Conservation (phyloP, 768 basidiomycete species). For the Leccinum pellstonianum region DNA sequence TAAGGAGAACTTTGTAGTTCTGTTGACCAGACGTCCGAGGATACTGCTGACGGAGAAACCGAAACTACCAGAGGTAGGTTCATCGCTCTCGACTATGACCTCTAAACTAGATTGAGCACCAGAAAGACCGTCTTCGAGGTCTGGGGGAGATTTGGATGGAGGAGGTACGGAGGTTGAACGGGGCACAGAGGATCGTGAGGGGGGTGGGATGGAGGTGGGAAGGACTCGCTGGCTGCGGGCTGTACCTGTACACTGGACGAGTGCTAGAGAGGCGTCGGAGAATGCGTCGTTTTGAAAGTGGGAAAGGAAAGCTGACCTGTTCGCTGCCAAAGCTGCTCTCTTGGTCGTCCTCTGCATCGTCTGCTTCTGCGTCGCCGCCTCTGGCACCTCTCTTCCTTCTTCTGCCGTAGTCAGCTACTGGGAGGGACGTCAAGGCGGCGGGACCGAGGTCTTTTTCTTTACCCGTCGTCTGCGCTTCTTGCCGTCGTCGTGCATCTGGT, state of each 20-base stretch:
- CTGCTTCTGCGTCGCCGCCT: conserved; percentile 35
- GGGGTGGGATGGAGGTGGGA: conserved; percentile 39
- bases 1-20: conserved; percentile 30
- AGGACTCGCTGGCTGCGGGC: conserved; percentile 37
- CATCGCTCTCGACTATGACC: conserved; percentile 66
- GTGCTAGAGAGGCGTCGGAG: conserved; percentile 19
- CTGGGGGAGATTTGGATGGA: conserved; percentile 23
- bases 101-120: conserved; percentile 54
- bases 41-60: conserved; percentile 48
- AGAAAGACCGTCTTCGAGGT: conserved; percentile 24
- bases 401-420: conserved; percentile 58
- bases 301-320: conserved; percentile 35
- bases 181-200: conserved; percentile 36
- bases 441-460: conserved; percentile 47
- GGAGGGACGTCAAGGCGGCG: conserved; percentile 64
- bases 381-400: conserved; percentile 52
- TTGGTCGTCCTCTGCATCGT: conserved; percentile 50
- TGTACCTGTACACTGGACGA: conserved; percentile 27
- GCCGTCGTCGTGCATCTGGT: conserved; percentile 54
- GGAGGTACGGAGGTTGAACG: conserved; percentile 44
- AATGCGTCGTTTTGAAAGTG: conserved; percentile 22
- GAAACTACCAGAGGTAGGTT: conserved; percentile 35
- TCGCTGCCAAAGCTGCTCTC: conserved; percentile 39
- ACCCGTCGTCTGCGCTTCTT: conserved; percentile 51
- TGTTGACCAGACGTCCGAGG: conserved; percentile 45